These are phyloP conservation scores for barrel medic (Medicago truncatula) DNA, from an alignment of 306 rosid genomes.

Conservation along the genomic window MtrunA17r5.0-ANR NC_053044.1:53904501-53905000, in stretches of 20 bases:
- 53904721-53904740: neutral
- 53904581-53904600: constrained; percentile 5
- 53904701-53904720: neutral
- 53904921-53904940: constrained; percentile 66
- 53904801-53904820: constrained; percentile 5
- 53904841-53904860: constrained; percentile 36
- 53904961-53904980: constrained; percentile 27
- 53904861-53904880: constrained; percentile 57
- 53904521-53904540: neutral
- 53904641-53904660: constrained; percentile 3
- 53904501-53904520: constrained; percentile 11
- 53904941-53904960: constrained; percentile 44
- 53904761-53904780: neutral
- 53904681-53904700: neutral
- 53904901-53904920: constrained; percentile 70
- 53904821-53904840: constrained; percentile 7
- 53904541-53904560: neutral
- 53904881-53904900: constrained; percentile 68
- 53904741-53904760: neutral
- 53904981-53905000: constrained; percentile 15
- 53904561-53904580: constrained; percentile 7
- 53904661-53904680: constrained; percentile 27
- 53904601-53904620: neutral
- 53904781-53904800: neutral
- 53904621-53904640: neutral